A percentile compares a stretch with the other conserved stretches of the same genome.
These are phyloP conservation scores for Rugonectria rugulosa DNA, from an alignment of 2,329 filamentous ascomycete species.

Conservation along the genomic window DNA sequence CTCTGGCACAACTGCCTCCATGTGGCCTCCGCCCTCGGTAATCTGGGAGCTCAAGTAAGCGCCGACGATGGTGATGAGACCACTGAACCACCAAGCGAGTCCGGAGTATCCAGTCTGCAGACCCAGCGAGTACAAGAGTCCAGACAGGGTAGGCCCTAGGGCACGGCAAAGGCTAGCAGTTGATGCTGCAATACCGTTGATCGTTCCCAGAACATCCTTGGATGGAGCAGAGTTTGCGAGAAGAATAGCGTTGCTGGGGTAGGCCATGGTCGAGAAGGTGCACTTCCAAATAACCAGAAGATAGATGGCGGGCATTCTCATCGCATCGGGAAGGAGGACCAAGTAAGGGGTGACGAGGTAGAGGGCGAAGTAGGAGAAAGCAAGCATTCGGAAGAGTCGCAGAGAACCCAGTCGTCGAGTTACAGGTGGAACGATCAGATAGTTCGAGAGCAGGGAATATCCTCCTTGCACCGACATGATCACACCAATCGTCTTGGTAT, in stretches of 20 bases:
- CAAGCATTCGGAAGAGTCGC: constrained; percentile 81
- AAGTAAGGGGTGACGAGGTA: constrained; percentile 91
- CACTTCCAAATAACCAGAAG: constrained; percentile 88
- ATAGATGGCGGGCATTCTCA: constrained; percentile 80
- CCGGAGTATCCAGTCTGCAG: constrained; percentile 83
- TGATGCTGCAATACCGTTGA: constrained; percentile 92
- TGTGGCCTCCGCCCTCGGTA: constrained; percentile 65
- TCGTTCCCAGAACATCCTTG: constrained; percentile 83
- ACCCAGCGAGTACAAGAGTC: constrained; percentile 82
- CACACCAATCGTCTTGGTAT: constrained; percentile 83
- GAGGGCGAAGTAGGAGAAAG: constrained; percentile 83
- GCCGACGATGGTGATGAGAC: constrained; percentile 76
- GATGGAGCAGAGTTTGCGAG: constrained; percentile 88
- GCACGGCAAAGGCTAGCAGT: constrained; percentile 89
- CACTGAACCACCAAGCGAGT: constrained; percentile 92
- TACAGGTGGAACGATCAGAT: constrained; percentile 83
- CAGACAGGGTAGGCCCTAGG: constrained; percentile 88
- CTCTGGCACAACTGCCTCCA: constrained; percentile 48
- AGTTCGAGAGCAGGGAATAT: constrained; percentile 87
- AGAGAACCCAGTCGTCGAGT: constrained; percentile 79
- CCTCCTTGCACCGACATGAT: constrained; percentile 89
- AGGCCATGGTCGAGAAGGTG: constrained; percentile 88
- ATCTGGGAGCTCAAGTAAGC: constrained; percentile 79
- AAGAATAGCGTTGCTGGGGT: constrained; percentile 89
- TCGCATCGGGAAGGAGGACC: constrained; percentile 76